Conservation (phyloP, 169 alveolate species). For the Cystoisospora suis region DNA sequence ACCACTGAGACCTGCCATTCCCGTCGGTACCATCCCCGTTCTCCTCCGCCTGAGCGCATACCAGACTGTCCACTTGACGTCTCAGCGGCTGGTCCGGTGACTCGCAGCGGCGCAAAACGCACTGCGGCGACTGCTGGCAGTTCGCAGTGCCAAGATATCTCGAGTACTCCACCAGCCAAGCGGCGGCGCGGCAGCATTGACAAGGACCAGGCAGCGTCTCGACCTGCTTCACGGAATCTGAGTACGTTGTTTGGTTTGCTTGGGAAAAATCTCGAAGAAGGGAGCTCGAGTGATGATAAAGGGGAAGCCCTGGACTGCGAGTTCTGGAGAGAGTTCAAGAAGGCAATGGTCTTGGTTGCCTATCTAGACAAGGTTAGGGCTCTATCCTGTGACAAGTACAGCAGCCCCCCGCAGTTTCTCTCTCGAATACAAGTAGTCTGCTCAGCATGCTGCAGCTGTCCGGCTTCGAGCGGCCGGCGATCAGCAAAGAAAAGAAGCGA, state of each 20-base stretch:
- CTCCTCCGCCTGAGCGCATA: no score
- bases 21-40: background rate
- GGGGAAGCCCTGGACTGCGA: background rate
- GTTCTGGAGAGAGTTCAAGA: background rate
- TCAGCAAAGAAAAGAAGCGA: background rate
- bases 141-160: no score
- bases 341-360: background rate
- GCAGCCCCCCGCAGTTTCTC: background rate
- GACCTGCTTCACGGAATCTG: no score
- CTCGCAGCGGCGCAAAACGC: slow-evolving; percentile 17
- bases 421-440: slow-evolving; percentile 4
- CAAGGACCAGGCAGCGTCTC: no score
- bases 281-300: no score
- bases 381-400: background rate
- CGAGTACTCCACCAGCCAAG: no score
- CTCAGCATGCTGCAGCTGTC: background rate
- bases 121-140: no score
- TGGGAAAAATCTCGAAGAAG: no score
- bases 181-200: no score
- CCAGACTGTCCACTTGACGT: background rate
- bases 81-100: background rate
- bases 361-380: background rate
- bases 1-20: background rate
- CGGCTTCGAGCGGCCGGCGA: background rate
- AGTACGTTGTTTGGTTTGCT: no score